A percentile compares a stretch with the other conserved stretches of the same genome.
phyloP scores from a whole-genome alignment of 306 rosid genomes.

The Hippophae rhamnoides region DNA sequence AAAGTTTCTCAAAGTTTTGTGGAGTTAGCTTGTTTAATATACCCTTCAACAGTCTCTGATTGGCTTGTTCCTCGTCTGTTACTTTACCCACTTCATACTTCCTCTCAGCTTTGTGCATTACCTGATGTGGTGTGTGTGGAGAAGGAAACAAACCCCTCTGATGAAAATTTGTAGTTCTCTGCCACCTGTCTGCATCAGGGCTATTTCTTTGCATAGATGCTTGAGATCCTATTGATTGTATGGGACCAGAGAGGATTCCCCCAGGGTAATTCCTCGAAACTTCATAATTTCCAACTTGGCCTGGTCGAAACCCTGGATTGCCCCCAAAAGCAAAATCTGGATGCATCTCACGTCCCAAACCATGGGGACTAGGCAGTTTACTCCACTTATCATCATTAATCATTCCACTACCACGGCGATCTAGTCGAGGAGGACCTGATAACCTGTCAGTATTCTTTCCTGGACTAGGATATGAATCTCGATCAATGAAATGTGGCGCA shows the following conservation, averaged over 20 bases:
- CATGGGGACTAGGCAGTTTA: conserved; percentile 32
- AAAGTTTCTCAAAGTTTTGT: conserved; percentile 84
- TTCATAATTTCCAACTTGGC: conserved; percentile 61
- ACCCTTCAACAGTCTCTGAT: conserved; percentile 88
- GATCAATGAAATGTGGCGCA: conserved; percentile 38
- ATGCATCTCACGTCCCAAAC: conserved; percentile 44
- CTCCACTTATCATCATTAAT: conserved; percentile 73
- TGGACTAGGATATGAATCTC: conserved; percentile 53
- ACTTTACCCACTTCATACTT: conserved; percentile 87
- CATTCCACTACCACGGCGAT: conserved; percentile 60
- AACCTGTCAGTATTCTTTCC: conserved; percentile 61
- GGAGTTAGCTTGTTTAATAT: conserved; percentile 89
- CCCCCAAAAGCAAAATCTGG: conserved; percentile 42
- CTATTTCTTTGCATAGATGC: conserved; percentile 59
- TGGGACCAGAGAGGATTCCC: too few species aligned
- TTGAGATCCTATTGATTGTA: conserved; percentile 54
- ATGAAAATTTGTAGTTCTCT: conserved; percentile 58
- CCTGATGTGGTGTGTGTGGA: conserved; percentile 64
- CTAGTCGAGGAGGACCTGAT: conserved; percentile 45
- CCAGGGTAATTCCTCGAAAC: conserved; percentile 36
- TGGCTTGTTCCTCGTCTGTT: conserved; percentile 62
- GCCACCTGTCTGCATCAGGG: conserved; percentile 85
- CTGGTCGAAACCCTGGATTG: conserved; percentile 48
- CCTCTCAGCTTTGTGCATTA: conserved; percentile 89
- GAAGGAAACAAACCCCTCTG: conserved; percentile 87